These are phyloP conservation scores for Zychaea mexicana DNA, from an alignment of 371 early-diverging fungal species.

Conservation along the genomic window DNA sequence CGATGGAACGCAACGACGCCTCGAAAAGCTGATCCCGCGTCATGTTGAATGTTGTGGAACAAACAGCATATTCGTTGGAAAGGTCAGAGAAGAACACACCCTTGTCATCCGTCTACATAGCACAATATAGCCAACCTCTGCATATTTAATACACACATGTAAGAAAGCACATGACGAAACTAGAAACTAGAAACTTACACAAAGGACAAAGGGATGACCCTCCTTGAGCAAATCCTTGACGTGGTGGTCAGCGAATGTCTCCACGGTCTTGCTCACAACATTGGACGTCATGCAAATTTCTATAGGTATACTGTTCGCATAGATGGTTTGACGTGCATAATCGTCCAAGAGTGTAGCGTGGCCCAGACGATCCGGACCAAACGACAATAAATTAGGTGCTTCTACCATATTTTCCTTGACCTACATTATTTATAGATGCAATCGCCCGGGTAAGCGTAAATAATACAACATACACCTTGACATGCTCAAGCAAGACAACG, in stretches of 20 bases:
- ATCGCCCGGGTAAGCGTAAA: too few species aligned
- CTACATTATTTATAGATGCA: too few species aligned
- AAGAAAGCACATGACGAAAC: background rate
- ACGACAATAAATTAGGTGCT: slow-evolving; percentile 37
- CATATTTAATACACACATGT: too few species aligned
- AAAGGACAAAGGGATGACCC: slow-evolving; percentile 56
- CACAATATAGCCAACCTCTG: background rate
- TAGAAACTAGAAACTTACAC: slow-evolving; percentile 41
- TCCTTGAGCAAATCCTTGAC: slow-evolving; percentile 47
- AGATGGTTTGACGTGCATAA: slow-evolving; percentile 35
- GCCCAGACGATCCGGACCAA: slow-evolving; percentile 58
- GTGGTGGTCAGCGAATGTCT: slow-evolving; percentile 55
- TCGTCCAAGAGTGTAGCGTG: slow-evolving; percentile 61
- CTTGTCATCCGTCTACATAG: slow-evolving; percentile 59
- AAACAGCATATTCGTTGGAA: slow-evolving; percentile 51
- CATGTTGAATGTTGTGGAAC: slow-evolving; percentile 39
- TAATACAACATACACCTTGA: too few species aligned
- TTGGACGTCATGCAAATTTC: slow-evolving; percentile 76
- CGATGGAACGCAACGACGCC: slow-evolving; percentile 43
- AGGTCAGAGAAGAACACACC: slow-evolving; percentile 58
- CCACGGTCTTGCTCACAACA: slow-evolving; percentile 58
- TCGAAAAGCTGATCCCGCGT: slow-evolving; percentile 39
- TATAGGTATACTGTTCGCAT: slow-evolving; percentile 46
- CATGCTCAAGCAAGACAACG: too few species aligned
- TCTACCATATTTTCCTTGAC: slow-evolving; percentile 47